A percentile compares a stretch with the other conserved stretches of the same genome.
phyloP scores from a whole-genome alignment of 306 rosid genomes.

The Oemleria cerasiformis region DNA sequence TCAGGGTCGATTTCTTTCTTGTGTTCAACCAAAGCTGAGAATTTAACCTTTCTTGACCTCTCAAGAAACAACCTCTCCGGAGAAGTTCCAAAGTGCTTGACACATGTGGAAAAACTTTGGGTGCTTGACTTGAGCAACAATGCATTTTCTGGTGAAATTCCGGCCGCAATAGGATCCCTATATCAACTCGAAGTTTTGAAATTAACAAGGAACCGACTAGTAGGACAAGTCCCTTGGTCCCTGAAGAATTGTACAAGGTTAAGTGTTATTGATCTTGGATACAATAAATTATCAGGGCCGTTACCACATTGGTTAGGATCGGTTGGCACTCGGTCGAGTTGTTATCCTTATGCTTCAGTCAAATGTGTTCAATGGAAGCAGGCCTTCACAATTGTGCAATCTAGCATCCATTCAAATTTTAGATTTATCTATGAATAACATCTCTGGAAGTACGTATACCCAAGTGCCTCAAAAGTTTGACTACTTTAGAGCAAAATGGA shows the following conservation, averaged over 20 bases:
- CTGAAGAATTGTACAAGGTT: not conserved
- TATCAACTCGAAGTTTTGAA: not conserved
- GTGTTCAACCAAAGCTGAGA: not conserved
- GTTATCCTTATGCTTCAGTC: not conserved
- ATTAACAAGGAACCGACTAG: not conserved
- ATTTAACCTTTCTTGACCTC: not conserved
- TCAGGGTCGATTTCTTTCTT: not conserved
- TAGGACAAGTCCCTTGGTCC: not conserved
- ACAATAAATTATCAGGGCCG: not conserved
- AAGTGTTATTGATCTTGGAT: not conserved
- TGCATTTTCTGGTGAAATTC: constrained; percentile 9
- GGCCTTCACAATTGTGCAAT: not conserved
- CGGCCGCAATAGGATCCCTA: not conserved
- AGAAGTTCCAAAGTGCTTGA: constrained; percentile 11
- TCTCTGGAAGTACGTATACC: constrained; percentile 17
- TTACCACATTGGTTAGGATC: constrained; percentile 23
- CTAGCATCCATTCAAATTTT: not conserved
- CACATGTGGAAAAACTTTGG: fast-evolving
- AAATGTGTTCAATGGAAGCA: not conserved
- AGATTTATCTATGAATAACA: constrained; percentile 7
- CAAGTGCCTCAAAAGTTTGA: constrained; percentile 4
- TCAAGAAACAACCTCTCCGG: not conserved
- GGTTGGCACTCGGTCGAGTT: not conserved
- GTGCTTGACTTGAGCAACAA: constrained; percentile 3
- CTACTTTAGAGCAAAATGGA: not conserved